phyloP scores from a whole-genome alignment of 2,329 filamentous ascomycete species.

The Talaromyces piceae region DNA sequence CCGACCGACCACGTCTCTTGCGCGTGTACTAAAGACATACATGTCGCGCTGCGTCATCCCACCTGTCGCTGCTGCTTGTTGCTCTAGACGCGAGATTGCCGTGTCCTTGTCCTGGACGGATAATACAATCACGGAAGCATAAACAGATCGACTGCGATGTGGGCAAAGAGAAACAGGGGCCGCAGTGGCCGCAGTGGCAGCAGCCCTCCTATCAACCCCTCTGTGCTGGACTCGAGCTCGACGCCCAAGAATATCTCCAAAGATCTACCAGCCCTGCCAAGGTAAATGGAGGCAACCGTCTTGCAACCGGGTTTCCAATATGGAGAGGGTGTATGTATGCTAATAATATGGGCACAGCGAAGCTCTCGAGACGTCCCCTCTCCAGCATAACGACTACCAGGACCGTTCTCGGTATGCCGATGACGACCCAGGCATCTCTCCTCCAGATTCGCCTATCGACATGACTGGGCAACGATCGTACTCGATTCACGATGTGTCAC shows the following conservation, averaged over 20 bases:
- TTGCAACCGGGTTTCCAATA: not conserved
- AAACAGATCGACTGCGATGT: conserved; percentile 38
- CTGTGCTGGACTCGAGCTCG: conserved; percentile 33
- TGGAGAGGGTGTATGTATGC: too few species aligned
- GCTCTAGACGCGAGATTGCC: not conserved
- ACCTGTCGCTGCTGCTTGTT: not conserved
- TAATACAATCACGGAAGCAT: not conserved
- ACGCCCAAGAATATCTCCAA: conserved; percentile 22
- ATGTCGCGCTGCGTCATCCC: not conserved
- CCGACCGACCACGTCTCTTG: too few species aligned
- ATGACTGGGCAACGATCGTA: conserved; percentile 13
- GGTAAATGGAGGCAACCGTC: conserved; percentile 22
- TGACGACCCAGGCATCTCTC: conserved; percentile 37
- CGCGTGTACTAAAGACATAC: too few species aligned
- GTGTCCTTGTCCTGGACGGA: not conserved
- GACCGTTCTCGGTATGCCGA: conserved; percentile 11
- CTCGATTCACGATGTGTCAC: conserved; percentile 33
- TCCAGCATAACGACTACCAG: conserved; percentile 4
- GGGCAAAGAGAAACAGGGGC: conserved; percentile 44
- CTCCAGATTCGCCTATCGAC: conserved; percentile 37
- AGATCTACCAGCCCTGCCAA: conserved; percentile 31
- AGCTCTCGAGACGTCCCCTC: not conserved
- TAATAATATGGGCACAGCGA: not conserved
- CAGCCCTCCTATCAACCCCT: conserved; percentile 40
- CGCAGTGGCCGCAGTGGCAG: conserved; percentile 35